Evolutionary conservation across 2,329 filamentous ascomycete species (phyloP), one percentile per base, ranked within the genome.

Genomic region (Ilyonectria robusta): DNA sequence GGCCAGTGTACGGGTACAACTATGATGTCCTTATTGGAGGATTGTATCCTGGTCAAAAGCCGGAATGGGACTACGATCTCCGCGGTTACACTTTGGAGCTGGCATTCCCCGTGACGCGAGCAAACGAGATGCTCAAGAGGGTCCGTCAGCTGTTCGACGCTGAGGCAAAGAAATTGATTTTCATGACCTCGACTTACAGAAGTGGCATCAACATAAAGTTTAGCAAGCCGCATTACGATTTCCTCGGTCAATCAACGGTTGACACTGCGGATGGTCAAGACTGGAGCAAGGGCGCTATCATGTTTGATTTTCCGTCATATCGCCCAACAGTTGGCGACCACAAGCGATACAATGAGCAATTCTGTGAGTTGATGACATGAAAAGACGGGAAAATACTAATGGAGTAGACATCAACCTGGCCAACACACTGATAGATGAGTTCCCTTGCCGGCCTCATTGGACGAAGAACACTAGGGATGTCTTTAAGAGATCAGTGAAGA

Each of bases 181-280:
- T 81, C 67, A 86, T 87, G 84, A 84, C 84, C 2, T 79, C 82
- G 44, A 87, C 85, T 7, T 87, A 87, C 69, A 81, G 85, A 40
- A 84, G 82, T 65, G 85, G 85, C 23, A 85, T 86, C 67, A 86
- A 86, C 73, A 85, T 86, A 78, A 86, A 86, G 76, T 86, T 87
- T 62, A 85, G 84, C 44, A 82, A 81, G 73, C 72, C 85, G 0
- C 83, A 86, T 71, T 83, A 79, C 59, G 85, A 87, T 65, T 78
- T 87, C 26, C 74, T 87, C 8, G 85, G 85, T 15, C 85, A 87
- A 75, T 82, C 83, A 17, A 86, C 84, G 10, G 82, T 82, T 59
- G 80, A 81, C 69, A 86, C 85, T 8, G 79, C 79, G 1, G 85
- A 86, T 62, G 82, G 82, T 4, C 82, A 79, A 50, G 85, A 87